These are phyloP conservation scores for Botrytis galanthina DNA, from an alignment of 2,329 filamentous ascomycete species.

Conservation along the genomic window DNA sequence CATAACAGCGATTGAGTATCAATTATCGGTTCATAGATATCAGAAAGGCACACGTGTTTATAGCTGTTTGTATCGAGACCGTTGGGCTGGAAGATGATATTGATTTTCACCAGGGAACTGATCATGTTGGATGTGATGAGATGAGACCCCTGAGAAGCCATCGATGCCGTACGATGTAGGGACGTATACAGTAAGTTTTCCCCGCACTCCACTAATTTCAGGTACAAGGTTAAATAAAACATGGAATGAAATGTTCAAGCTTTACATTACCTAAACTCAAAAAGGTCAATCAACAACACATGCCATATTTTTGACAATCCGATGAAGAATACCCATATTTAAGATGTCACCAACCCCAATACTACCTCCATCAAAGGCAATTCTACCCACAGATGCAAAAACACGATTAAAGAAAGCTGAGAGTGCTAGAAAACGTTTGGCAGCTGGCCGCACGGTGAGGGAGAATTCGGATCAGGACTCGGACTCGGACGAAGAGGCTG, in stretches of 20 bases:
- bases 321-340: not conserved
- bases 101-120: not conserved
- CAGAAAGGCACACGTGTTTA: no score
- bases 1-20: not conserved
- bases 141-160: not conserved
- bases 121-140: not conserved
- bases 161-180: not conserved
- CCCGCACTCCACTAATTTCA: slow-evolving; percentile 11
- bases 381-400: slow-evolving; percentile 21
- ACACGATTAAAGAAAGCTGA: slow-evolving; percentile 36
- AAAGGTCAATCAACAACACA: slow-evolving; percentile 12
- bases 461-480: slow-evolving; percentile 91
- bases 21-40: no score
- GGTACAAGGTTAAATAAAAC: slow-evolving; percentile 1
- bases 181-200: not conserved
- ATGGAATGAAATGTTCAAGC: not conserved
- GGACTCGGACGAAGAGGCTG: slow-evolving; percentile 60
- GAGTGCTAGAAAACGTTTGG: slow-evolving; percentile 44
- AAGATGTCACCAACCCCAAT: slow-evolving; percentile 35
- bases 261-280: slow-evolving; percentile 2
- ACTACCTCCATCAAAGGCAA: slow-evolving; percentile 22
- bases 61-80: no score
- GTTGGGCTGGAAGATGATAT: not conserved
- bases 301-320: not conserved
- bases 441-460: slow-evolving; percentile 37